Evolutionary conservation across 2,329 filamentous ascomycete genomes (phyloP).

Genomic region (Botrytis pseudocinerea): DNA sequence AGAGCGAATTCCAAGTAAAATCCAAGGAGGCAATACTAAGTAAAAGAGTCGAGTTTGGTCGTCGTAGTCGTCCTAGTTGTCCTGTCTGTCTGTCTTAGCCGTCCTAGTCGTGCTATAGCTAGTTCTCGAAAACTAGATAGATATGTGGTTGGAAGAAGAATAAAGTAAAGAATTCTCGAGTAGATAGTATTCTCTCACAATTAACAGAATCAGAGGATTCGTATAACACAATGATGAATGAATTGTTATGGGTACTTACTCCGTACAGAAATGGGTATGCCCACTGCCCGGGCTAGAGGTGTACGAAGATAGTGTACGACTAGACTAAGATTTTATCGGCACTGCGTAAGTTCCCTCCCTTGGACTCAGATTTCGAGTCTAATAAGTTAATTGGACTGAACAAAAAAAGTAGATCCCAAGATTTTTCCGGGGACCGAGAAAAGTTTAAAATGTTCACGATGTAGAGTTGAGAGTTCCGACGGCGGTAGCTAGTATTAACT

Average conservation of each 20-base stretch:
- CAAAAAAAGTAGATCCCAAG: background rate
- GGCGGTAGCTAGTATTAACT: background rate
- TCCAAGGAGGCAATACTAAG: background rate
- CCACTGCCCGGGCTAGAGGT: background rate
- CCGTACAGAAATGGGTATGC: background rate
- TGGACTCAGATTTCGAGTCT: background rate
- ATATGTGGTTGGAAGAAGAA: background rate
- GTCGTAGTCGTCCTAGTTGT: background rate
- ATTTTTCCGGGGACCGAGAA: background rate
- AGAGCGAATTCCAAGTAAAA: background rate
- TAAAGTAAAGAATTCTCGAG: background rate
- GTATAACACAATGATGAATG: background rate
- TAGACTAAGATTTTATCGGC: background rate
- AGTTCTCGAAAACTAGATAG: background rate
- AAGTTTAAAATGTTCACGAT: background rate
- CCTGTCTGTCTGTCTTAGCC: too few species aligned
- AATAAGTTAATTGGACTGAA: background rate
- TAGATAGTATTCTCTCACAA: background rate
- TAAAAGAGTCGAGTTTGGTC: background rate
- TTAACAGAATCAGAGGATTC: background rate
- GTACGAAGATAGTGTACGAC: constrained; percentile 1
- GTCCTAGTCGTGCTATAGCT: background rate
- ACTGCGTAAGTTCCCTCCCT: constrained; percentile 2
- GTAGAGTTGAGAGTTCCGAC: background rate
- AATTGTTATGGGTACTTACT: background rate